These are phyloP conservation scores for Luzula sylvatica DNA, from an alignment of 176 grass and related monocot genomes.

Conservation along the genomic window DNA sequence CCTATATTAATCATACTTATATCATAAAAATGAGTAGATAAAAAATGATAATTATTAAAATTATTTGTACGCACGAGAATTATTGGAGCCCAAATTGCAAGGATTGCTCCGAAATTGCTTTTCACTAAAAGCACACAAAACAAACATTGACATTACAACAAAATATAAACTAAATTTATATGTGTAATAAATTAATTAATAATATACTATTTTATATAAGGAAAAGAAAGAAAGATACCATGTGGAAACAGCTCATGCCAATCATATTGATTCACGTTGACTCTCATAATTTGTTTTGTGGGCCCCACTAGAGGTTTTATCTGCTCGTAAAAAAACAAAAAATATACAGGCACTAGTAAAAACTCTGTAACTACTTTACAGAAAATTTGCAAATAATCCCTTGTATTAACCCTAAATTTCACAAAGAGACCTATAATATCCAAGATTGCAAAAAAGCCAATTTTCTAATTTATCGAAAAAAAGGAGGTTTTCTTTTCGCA, in stretches of 20 bases:
- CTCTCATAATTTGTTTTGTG: constrained; percentile 84
- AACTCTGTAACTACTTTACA: too few relatives aligned
- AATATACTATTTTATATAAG: background rate
- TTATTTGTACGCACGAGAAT: constrained; percentile 58
- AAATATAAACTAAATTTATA: background rate
- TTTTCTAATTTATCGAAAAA: too few relatives aligned
- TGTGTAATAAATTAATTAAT: too few relatives aligned
- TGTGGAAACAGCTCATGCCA: constrained; percentile 98
- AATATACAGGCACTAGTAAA: too few relatives aligned
- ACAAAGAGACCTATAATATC: too few relatives aligned
- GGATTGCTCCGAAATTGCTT: constrained; percentile 82
- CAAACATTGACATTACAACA: constrained; percentile 2
- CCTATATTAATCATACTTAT: constrained; percentile 27
- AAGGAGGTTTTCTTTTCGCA: too few relatives aligned
- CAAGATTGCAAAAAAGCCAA: too few relatives aligned
- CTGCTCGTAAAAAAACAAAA: constrained; percentile 27
- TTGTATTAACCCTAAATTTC: too few relatives aligned
- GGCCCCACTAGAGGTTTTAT: constrained; percentile 88
- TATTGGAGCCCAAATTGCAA: constrained; percentile 79
- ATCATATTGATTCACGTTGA: constrained; percentile 77
- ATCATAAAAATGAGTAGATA: constrained; percentile 16
- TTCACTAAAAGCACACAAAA: constrained; percentile 50
- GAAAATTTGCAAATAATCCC: too few relatives aligned
- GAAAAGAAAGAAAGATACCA: constrained; percentile 38
- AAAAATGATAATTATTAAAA: constrained; percentile 6